Evolutionary conservation across 2,329 filamentous ascomycete genomes (phyloP).

Genomic region (Aspergillus ibericus): DNA sequence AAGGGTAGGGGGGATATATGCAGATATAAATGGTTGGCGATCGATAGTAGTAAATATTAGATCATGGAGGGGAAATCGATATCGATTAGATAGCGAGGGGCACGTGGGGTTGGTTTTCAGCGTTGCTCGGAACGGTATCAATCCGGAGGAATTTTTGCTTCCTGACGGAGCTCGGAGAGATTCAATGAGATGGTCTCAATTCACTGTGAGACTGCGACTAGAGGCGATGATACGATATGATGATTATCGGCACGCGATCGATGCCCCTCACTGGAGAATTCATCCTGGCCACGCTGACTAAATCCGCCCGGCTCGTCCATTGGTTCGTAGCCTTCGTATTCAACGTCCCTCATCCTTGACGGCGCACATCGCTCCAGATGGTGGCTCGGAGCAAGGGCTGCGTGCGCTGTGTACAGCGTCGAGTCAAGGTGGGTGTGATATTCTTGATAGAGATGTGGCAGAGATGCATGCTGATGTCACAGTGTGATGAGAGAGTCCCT

Average conservation of each 20-base stretch:
- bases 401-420: constrained; percentile 27
- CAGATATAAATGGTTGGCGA: too few relatives aligned
- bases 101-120: too few relatives aligned
- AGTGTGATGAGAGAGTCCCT: constrained; percentile 38
- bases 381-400: constrained; percentile 26
- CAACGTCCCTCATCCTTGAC: too few relatives aligned
- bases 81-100: too few relatives aligned
- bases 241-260: not conserved
- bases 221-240: not conserved
- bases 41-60: too few relatives aligned
- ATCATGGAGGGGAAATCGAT: not conserved
- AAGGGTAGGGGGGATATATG: not conserved
- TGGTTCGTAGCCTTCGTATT: not conserved
- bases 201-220: not conserved
- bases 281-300: not conserved
- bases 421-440: constrained; percentile 25
- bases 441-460: too few relatives aligned
- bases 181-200: too few relatives aligned
- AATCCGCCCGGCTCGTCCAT: not conserved
- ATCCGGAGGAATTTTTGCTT: too few relatives aligned
- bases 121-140: too few relatives aligned
- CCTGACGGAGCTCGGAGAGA: too few relatives aligned
- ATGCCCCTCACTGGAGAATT: not conserved
- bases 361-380: too few relatives aligned
- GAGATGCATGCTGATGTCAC: constrained; percentile 4